phyloP scores from a whole-genome alignment of 2,329 filamentous ascomycete genomes.

The Nannizzia gypsea region DNA sequence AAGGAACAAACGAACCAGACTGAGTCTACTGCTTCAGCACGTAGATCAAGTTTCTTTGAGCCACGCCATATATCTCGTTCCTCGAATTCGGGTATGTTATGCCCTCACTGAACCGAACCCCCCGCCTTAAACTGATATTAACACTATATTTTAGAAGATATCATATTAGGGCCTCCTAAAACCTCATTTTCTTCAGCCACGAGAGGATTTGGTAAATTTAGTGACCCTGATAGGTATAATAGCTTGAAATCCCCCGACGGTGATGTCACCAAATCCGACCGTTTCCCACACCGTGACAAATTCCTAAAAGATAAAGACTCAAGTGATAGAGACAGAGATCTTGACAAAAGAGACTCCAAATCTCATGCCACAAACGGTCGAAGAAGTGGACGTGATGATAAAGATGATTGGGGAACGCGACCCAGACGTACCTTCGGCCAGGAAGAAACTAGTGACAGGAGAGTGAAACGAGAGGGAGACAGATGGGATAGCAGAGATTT shows the following conservation, averaged over 20 bases:
- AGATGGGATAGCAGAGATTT: conserved; percentile 33
- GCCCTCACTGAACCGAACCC: conserved; percentile 5
- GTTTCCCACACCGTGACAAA: conserved; percentile 44
- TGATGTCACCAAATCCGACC: conserved; percentile 46
- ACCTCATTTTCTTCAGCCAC: conserved; percentile 71
- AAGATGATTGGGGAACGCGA: conserved; percentile 33
- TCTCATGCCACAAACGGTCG: conserved; percentile 23
- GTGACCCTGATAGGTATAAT: conserved; percentile 34
- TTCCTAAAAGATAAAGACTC: conserved; percentile 27
- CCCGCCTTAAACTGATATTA: neutral
- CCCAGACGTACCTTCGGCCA: conserved; percentile 30
- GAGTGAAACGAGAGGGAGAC: conserved; percentile 31
- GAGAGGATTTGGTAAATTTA: conserved; percentile 38
- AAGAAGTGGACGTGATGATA: conserved; percentile 25
- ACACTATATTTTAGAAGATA: conserved; percentile 50
- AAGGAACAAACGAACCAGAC: conserved; percentile 26
- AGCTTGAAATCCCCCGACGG: conserved; percentile 43
- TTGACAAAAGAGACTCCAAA: conserved; percentile 29
- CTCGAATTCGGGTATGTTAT: conserved; percentile 35
- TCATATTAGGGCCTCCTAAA: conserved; percentile 74
- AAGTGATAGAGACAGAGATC: conserved; percentile 18
- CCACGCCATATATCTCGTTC: conserved; percentile 36
- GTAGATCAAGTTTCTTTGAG: conserved; percentile 34
- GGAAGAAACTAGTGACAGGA: conserved; percentile 31
- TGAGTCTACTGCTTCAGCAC: conserved; percentile 22